Evolutionary conservation across 192 early-diverging fungal genomes (phyloP), one percentile per base, ranked within the genome.

Genomic region (Nowakowskiella sp.): DNA sequence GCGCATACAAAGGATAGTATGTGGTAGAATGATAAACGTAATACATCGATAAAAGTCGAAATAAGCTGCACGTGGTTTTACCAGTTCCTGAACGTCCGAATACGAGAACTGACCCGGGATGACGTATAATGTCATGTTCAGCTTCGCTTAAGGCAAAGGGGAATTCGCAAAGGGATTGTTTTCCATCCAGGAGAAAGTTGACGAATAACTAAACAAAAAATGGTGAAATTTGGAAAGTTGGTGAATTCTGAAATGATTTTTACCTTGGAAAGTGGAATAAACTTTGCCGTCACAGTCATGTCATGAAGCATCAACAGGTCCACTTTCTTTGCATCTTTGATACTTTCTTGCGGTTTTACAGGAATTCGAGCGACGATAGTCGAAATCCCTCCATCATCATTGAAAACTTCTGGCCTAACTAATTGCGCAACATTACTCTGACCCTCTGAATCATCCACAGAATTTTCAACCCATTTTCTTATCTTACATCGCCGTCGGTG

Each of bases 211-310:
- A 9, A 13, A 25, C 10, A 16, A 52, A 10, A 39, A 39, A 19
- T 19, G 36, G 19, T 39, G 19, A 39, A 19, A 19, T 39, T 39
- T 39, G 19, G 36, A 13, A 13, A 13, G 19, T 19, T 39, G 13
- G 36, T 19, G 19, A 19, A 39, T 13, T 19, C 19, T 13, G 19
- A 39, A 39, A 39, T 19, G 36, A 13, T 13, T 13, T 25, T 28
- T 21, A 51, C 58, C 49, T 59, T 61, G 8, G 60, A 61, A n/a
- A 61, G 31, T 3, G 60, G 60, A 32, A 61, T 42, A 27, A 63
- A 57, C 39, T 63, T 63, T 5, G 61, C 61, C 31, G 61, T 63
- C 10, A 63, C 61, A 34, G 57, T 39, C 3, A 26, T 9, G 25
- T 63, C 61, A 31, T 62, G 58, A 46, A 63, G 49, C 10, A 55